Evolutionary conservation across 306 rosid genomes (phyloP).

Genomic region (Quercus rubra): DNA sequence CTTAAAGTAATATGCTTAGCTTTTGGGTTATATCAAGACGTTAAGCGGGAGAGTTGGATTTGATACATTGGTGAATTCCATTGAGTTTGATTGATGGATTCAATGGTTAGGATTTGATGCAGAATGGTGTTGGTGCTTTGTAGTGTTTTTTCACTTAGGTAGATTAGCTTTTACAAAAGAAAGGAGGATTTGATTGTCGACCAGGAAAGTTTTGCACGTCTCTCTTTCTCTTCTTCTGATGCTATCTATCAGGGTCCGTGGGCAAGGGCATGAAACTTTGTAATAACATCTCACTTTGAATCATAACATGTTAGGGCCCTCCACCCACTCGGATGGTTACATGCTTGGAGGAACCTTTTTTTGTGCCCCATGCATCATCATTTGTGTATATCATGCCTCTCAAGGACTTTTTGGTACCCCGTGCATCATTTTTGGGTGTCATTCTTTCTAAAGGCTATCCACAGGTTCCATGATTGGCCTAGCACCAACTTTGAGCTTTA

Average conservation of each 20-base stretch:
- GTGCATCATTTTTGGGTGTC: slow-evolving; percentile 14
- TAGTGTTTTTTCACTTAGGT: not conserved
- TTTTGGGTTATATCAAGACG: too few relatives aligned
- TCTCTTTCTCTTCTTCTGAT: slow-evolving; percentile 1
- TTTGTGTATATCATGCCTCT: slow-evolving; percentile 22
- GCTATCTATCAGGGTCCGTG: slow-evolving; percentile 2
- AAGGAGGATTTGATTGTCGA: slow-evolving; percentile 31
- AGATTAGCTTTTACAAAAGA: slow-evolving; percentile 16
- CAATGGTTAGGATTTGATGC: not conserved
- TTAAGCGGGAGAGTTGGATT: too few relatives aligned
- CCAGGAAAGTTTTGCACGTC: slow-evolving; percentile 27
- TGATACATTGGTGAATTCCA: too few relatives aligned
- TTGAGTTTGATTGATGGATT: not conserved
- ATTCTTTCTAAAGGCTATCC: slow-evolving; percentile 37
- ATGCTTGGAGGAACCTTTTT: slow-evolving; percentile 31
- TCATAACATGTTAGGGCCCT: slow-evolving; percentile 41
- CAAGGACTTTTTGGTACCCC: slow-evolving; percentile 19
- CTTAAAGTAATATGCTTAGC: too few relatives aligned
- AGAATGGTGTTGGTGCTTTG: not conserved
- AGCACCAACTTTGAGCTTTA: not conserved
- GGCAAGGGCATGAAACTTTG: slow-evolving; percentile 18
- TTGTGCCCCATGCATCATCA: slow-evolving; percentile 43
- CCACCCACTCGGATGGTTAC: slow-evolving; percentile 37
- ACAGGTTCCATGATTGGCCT: slow-evolving; percentile 17
- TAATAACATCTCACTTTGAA: slow-evolving; percentile 26